These are phyloP conservation scores for Metschnikowia chrysomelidarum DNA, from an alignment of 805 yeast species.

Conservation along the genomic window DNA sequence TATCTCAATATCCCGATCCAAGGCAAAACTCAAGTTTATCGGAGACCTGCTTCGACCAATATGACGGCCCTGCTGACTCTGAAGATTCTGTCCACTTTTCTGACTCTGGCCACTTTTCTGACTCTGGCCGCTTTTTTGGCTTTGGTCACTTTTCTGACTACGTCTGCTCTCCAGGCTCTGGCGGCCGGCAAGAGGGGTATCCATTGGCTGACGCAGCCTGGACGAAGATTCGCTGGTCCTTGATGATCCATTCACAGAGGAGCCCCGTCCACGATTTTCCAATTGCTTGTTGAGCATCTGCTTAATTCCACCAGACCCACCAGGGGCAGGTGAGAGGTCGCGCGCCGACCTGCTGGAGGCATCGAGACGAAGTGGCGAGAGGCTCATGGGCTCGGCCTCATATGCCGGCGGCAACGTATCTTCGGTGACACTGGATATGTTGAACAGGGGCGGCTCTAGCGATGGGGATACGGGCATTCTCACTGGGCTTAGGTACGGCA, in stretches of 20 bases:
- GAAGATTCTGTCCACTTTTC: no score
- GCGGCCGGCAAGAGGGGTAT: no score
- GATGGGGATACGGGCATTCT: constrained; percentile 12
- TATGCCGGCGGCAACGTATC: constrained; percentile 20
- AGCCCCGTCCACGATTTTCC: constrained; percentile 8
- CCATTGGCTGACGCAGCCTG: background rate
- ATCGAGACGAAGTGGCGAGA: constrained; percentile 18
- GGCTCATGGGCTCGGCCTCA: constrained; percentile 7
- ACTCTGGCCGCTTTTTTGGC: no score
- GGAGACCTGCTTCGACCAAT: no score
- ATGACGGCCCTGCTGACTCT: no score
- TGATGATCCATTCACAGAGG: constrained; percentile 8
- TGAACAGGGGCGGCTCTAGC: constrained; percentile 18
- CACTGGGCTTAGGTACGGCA: constrained; percentile 14
- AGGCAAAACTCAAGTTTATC: no score
- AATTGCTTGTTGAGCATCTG: constrained; percentile 15
- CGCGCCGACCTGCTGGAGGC: background rate
- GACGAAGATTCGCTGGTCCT: constrained; percentile 3
- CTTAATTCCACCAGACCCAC: constrained; percentile 12
- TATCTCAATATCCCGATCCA: no score
- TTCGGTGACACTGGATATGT: constrained; percentile 11
- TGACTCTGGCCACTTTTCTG: no score
- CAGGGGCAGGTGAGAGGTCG: constrained; percentile 2
- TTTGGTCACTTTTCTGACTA: no score
- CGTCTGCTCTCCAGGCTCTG: no score